A percentile compares a stretch with the other conserved stretches of the same genome.
phyloP scores from a whole-genome alignment of 352 stramenopile genomes.

The Pythium sp. region DNA sequence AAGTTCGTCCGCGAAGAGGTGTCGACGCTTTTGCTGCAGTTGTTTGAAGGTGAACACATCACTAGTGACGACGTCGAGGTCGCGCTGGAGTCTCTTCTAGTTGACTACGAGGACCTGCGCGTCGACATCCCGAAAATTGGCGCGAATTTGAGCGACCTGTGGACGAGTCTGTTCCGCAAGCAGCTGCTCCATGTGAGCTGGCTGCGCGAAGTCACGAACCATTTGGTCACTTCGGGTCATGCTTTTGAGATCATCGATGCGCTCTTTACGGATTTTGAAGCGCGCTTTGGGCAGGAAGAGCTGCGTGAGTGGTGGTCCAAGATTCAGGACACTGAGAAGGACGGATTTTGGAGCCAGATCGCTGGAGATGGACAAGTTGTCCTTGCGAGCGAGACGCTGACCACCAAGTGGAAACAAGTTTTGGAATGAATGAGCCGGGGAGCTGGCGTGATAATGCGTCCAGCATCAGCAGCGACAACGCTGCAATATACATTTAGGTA shows the following conservation, averaged over 20 bases:
- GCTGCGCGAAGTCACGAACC: slow-evolving; percentile 26
- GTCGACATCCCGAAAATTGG: slow-evolving; percentile 73
- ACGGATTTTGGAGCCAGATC: slow-evolving; percentile 27
- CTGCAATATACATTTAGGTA: background rate
- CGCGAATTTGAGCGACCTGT: slow-evolving; percentile 57
- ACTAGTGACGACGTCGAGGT: slow-evolving; percentile 46
- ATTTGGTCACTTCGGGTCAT: slow-evolving; percentile 30
- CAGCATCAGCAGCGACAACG: background rate
- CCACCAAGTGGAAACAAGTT: slow-evolving; percentile 20
- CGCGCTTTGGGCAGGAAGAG: slow-evolving; percentile 26
- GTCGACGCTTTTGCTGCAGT: slow-evolving; percentile 35
- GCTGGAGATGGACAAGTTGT: background rate
- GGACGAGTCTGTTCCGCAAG: slow-evolving; percentile 56
- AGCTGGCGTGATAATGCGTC: background rate
- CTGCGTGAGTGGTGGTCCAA: slow-evolving; percentile 59
- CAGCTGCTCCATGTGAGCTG: slow-evolving; percentile 42
- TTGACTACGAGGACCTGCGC: slow-evolving; percentile 70
- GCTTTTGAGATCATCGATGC: slow-evolving; percentile 52
- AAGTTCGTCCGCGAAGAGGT: slow-evolving; percentile 43
- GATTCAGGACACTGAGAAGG: slow-evolving; percentile 21
- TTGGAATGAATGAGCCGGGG: slow-evolving; percentile 16
- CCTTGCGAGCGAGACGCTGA: slow-evolving; percentile 9
- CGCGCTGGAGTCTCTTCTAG: slow-evolving; percentile 51
- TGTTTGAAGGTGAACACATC: slow-evolving; percentile 43
- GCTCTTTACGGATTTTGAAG: slow-evolving; percentile 36